Evolutionary conservation across 345 rosid genomes (phyloP), one percentile per base, ranked within the genome.

Genomic region (Odontarrhena argentea): DNA sequence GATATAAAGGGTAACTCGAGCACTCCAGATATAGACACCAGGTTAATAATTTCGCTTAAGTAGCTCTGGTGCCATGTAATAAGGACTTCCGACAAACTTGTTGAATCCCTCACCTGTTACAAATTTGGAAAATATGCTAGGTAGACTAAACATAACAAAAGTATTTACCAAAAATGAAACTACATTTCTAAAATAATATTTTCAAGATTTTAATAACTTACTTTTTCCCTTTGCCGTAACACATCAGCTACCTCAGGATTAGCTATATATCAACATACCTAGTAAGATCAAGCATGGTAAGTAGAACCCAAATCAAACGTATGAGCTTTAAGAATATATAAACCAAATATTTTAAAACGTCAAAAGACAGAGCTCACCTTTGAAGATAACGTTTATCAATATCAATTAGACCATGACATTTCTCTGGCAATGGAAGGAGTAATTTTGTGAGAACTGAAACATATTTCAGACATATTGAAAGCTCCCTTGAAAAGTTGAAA

Each of bases 1-100:
- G 72, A 89, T 89, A 70, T 89, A 89, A 45, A 89, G 83, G 52
- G 87, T 85, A 74, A 89, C 94, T 60, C 96, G 94, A 70, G 95
- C 95, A 80, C 96, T 89, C 96, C 96, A 89, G 25, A 89, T 84
- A 78, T 89, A 94, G 78, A 89, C 76, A 68, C 87, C 94, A 53
- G 88, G 94, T 52, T 95, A 94, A 50, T 89, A 89, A 66, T 87
- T 81, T 42, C 94, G 87, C 67, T 65, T 79, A 46, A 89, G 85
- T 65, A 89, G 88, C 77, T 89, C 96, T 1, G 96, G 96, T 45
- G 96, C 97, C 97, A 90, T 90, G 86, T 91, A 91, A 66, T 91
- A 91, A 65, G 97, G 97, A 71, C 97, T 91, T 67, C 97, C 97
- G 46, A 91, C 97, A 55, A 91, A 88, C 82, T 91, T 96, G 18